phyloP scores from a whole-genome alignment of 2,329 filamentous ascomycete genomes.

The Phoma sp. region DNA sequence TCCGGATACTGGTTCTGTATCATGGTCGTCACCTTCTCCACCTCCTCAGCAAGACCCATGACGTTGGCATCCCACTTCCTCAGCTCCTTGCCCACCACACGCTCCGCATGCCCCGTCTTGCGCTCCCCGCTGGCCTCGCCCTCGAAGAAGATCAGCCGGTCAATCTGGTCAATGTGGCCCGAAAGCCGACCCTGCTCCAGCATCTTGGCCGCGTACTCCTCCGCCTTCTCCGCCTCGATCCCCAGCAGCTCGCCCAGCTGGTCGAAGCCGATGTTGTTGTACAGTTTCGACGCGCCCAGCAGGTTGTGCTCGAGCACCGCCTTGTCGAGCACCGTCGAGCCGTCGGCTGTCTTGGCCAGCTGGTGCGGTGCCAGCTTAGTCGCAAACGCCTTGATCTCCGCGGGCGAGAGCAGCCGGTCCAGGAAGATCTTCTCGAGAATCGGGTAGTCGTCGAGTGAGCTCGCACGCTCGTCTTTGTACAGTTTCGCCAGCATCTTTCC shows the following conservation, averaged over 20 bases:
- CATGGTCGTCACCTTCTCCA: slow-evolving; percentile 83
- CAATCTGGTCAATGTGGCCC: slow-evolving; percentile 93
- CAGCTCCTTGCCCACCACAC: slow-evolving; percentile 70
- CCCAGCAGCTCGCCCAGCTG: slow-evolving; percentile 79
- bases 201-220: slow-evolving; percentile 92
- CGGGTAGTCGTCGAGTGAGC: slow-evolving; percentile 76
- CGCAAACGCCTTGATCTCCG: slow-evolving; percentile 88
- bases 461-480: slow-evolving; percentile 90
- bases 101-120: slow-evolving; percentile 67
- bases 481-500: slow-evolving; percentile 80
- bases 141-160: slow-evolving; percentile 86
- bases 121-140: slow-evolving; percentile 73
- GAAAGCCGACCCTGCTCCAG: slow-evolving; percentile 90
- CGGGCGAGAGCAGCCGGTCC: slow-evolving; percentile 78
- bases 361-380: slow-evolving; percentile 83
- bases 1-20: slow-evolving; percentile 80
- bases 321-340: slow-evolving; percentile 88
- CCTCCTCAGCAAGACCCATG: slow-evolving; percentile 83
- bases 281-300: slow-evolving; percentile 73
- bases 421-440: slow-evolving; percentile 99
- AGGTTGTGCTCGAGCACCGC: slow-evolving; percentile 97
- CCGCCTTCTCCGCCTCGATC: slow-evolving; percentile 79
- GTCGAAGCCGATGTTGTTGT: slow-evolving; percentile 63
- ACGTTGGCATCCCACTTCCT: slow-evolving; percentile 90
- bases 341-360: slow-evolving; percentile 86